A percentile compares a stretch with the other conserved stretches of the same genome.
phyloP scores from a whole-genome alignment of 352 stramenopile genomes.

The Globisporangium nodosum region DNA sequence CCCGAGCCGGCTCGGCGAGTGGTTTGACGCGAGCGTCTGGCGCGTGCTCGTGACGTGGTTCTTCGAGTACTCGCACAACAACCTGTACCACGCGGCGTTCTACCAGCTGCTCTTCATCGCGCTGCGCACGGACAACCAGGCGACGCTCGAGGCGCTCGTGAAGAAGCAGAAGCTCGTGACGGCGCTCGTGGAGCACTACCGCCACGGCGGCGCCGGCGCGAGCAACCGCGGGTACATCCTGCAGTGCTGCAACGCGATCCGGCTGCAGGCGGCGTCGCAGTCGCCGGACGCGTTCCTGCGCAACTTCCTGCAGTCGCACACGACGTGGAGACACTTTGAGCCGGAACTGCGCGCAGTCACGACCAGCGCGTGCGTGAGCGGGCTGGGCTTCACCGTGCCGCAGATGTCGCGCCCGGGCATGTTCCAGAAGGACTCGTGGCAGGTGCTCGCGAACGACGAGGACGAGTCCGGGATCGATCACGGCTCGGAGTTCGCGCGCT shows the following conservation, averaged over 20 bases:
- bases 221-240: conserved; percentile 88
- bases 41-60: conserved; percentile 85
- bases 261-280: conserved; percentile 84
- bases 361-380: conserved; percentile 43
- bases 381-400: conserved; percentile 72
- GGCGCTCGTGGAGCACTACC: conserved; percentile 78
- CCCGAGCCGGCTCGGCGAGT: conserved; percentile 50
- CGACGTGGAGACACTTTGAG: conserved; percentile 75
- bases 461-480: conserved; percentile 66
- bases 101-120: conserved; percentile 89
- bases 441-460: conserved; percentile 41
- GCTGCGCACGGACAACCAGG: conserved; percentile 79
- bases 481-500: conserved; percentile 74
- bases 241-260: conserved; percentile 86
- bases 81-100: conserved; percentile 87
- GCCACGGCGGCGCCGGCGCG: conserved; percentile 40
- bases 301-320: conserved; percentile 88
- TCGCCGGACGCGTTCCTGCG: conserved; percentile 84
- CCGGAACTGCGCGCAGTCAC: conserved; percentile 58
- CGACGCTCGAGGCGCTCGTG: conserved; percentile 72
- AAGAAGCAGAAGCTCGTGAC: conserved; percentile 88
- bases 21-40: conserved; percentile 85
- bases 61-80: conserved; percentile 90
- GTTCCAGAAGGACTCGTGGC: conserved; percentile 61
- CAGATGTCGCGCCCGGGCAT: conserved; percentile 45